Evolutionary conservation across 1,139 yeast genomes (phyloP), one percentile per base, ranked within the genome.

Genomic region (Dujonia santamariae): DNA sequence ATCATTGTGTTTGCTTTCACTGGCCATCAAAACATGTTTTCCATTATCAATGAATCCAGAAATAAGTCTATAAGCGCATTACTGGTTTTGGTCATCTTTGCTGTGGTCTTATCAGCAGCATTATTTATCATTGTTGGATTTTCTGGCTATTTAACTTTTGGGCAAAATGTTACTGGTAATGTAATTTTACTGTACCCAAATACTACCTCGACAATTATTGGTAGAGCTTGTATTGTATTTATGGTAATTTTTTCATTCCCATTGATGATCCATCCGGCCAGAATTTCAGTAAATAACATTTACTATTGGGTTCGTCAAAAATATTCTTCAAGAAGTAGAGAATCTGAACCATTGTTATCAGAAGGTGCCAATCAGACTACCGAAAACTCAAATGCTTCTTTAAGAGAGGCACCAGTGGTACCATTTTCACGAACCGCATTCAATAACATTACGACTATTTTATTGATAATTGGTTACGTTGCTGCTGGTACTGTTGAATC

Each of bases 161-260:
- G 75, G 26, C 60, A 59, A 34, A 42, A 43, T 12, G 74, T 68
- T n/a, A 48, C 50, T 28, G 97, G 96, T 4, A 94, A 94, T 58
- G 78, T 94, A 45, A 78, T 94, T 33, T 61, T 87, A 44, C 80
- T 75, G 64, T 82, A 80, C 50, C 67, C 80, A 27, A 19, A 28
- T 14, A 30, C 30, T 8, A 4, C 28, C 9, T 50, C 72, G 31
- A 70, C 85, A 4, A 72, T 76, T 8, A 50, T 86, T 32, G 97
- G 95, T 8, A 75, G 92, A 41, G 65, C 78, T 15, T 76, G 88
- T 25, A 75, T 92, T 41, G 94, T 85, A 1, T 64, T 85, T 28
- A 79, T 92, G 83, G 95, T 94, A 27, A 63, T 85, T 9, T 75
- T 92, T 42, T 85, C 96, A 6, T 92, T 83, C 63, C 98, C 98